Evolutionary conservation across 805 yeast genomes (phyloP).

Genomic region (Candida arabinofermentans): DNA sequence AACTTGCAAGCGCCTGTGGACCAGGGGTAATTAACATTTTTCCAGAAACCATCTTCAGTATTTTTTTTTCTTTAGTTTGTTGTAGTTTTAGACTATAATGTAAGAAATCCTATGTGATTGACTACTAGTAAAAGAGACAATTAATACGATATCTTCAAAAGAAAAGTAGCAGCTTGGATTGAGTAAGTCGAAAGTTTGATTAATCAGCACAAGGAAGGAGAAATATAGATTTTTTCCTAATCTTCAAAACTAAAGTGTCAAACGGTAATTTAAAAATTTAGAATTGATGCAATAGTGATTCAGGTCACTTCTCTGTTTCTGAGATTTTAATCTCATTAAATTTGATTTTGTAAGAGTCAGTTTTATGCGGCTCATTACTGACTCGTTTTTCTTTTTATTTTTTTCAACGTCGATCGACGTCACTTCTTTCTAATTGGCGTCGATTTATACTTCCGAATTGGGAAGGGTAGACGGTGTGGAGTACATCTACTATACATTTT

Average conservation of each 20-base stretch:
- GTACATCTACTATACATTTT: not conserved
- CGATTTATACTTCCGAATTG: not conserved
- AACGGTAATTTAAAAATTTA: too few relatives aligned
- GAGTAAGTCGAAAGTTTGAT: not conserved
- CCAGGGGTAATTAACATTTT: slow-evolving; percentile 66
- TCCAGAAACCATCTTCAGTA: slow-evolving; percentile 10
- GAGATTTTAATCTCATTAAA: too few relatives aligned
- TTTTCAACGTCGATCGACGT: too few relatives aligned
- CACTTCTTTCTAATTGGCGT: not conserved
- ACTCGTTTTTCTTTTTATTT: too few relatives aligned
- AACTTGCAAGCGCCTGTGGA: slow-evolving; percentile 83
- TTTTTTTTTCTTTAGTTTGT: not conserved
- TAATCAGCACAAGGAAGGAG: too few relatives aligned
- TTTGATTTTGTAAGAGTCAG: too few relatives aligned
- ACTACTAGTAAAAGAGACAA: slow-evolving; percentile 4
- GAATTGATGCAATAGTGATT: too few relatives aligned
- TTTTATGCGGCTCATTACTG: too few relatives aligned
- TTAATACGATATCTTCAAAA: not conserved
- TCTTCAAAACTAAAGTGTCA: too few relatives aligned
- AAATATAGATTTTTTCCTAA: too few relatives aligned
- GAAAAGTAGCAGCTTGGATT: not conserved
- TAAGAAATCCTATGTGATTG: not conserved
- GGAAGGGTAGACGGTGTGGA: not conserved
- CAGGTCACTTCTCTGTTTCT: too few relatives aligned
- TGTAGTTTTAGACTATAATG: not conserved